Conservation (phyloP, 176 grass and related monocot genomes). For the Alopecurus myosuroides region DNA sequence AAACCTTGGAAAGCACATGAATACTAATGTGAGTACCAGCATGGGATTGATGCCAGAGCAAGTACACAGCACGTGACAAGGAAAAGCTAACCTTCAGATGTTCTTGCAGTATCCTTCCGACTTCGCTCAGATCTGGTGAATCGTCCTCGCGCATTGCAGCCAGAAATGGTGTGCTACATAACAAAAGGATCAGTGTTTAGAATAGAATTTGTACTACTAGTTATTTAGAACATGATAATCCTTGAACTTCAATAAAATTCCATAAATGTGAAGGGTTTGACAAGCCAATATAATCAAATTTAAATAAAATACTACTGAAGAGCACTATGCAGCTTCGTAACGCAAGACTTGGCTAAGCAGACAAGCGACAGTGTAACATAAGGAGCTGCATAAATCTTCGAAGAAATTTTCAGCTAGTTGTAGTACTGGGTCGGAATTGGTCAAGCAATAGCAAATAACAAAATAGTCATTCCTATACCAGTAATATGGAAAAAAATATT, state of each 20-base stretch:
- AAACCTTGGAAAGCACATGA: not conserved
- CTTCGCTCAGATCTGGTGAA: constrained; percentile 80
- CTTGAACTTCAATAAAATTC: not conserved
- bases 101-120: constrained; percentile 62
- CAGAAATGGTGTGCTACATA: constrained; percentile 69
- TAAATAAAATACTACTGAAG: not conserved
- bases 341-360: not conserved
- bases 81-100: constrained; percentile 45
- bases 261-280: not conserved
- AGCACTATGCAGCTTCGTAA: not conserved
- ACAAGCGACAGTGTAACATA: not conserved
- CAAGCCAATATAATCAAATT: not conserved
- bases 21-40: not conserved
- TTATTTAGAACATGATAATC: not conserved
- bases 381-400: not conserved
- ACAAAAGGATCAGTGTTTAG: not conserved
- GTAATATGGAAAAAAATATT: not conserved
- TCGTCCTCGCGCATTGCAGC: constrained; percentile 76
- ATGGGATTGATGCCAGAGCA: not conserved
- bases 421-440: not conserved
- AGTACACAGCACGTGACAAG: not conserved
- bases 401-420: not conserved
- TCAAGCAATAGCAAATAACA: not conserved
- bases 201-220: not conserved
- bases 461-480: not conserved